Conservation (phyloP, 1,139 yeast species). For the Protomyces macrosporus region DNA sequence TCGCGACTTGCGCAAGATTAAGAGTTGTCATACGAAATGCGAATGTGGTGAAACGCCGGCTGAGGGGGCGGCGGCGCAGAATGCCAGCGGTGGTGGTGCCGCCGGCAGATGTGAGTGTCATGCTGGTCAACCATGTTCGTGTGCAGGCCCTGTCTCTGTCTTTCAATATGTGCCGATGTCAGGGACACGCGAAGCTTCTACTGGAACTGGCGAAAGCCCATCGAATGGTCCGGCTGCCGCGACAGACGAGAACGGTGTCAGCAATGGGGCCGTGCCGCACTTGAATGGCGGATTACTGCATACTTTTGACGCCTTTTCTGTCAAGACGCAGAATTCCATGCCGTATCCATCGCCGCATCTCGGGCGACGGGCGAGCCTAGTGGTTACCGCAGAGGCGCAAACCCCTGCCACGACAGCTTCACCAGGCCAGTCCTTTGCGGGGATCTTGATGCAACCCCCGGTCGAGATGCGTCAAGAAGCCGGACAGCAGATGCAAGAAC, state of each 20-base stretch:
- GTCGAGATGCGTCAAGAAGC: too few relatives aligned
- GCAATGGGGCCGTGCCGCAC: neutral
- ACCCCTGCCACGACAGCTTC: too few relatives aligned
- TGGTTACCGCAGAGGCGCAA: too few relatives aligned
- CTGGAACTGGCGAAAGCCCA: neutral
- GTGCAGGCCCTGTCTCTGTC: slow-evolving; percentile 21
- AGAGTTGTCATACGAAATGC: slow-evolving; percentile 55
- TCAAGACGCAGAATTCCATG: slow-evolving; percentile 3
- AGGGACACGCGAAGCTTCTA: neutral
- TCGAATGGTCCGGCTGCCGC: slow-evolving; percentile 1
- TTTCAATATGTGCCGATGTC: slow-evolving; percentile 13
- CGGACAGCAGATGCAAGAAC: too few relatives aligned
- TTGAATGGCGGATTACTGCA: neutral
- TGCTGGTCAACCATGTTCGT: slow-evolving; percentile 16
- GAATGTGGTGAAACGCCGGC: slow-evolving; percentile 50
- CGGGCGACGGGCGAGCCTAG: neutral
- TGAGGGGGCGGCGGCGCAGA: neutral
- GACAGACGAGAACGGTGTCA: neutral
- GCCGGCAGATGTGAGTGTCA: slow-evolving; percentile 9
- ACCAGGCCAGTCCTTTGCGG: too few relatives aligned
- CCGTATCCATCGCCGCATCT: slow-evolving; percentile 5
- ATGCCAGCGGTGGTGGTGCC: too few relatives aligned
- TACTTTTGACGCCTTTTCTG: neutral
- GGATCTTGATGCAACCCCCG: too few relatives aligned
- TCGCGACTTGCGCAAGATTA: slow-evolving; percentile 20